Base-by-base conservation (phyloP, 768 basidiomycete species). In the Tephrocybe rancida region DNA sequence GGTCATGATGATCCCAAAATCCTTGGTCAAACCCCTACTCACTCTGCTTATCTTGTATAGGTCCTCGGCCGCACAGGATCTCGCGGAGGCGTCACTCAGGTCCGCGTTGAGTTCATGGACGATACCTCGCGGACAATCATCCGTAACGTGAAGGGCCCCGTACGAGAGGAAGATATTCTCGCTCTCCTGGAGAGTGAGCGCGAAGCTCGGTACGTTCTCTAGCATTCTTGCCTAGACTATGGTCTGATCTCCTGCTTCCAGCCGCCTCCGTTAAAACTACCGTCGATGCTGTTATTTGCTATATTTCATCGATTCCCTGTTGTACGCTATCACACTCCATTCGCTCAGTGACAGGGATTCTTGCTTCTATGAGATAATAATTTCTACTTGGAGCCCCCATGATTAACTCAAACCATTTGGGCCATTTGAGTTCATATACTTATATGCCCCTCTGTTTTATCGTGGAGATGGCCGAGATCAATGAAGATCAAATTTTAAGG, bases 61-160 rank as follows among this genome's bases (percentile, higher is more conserved):
- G 93, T 98, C 72, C 88, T 98, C 67, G 97, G 97, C 68, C 88
- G 97, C 67, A 99, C 97, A 70, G 96, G 96, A 58, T 98, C 95
- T 65, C 92, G 96, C 71, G 96, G 96, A 77, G 96, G 96, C 79
- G 95, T 98, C 67, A 98, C 95, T 57, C 95, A 98, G 81, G 95
- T 98, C 75, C 93, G 96, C 62, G 97, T 99, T 62, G 97, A 98
- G 71, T 97, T 99, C 80, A 88, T 98, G 90, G 96, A 98, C 72
- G 95, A 98, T 72, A 85, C 91, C 50, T 85, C 87, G 61, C 90
- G 96, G 65, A 89, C 92, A 61, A 97, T 99, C 74, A 96, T 98
- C 75, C 92, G 96, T 48, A 99, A 99, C 78, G 96, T 98, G 62
- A 98, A 98, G 76, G 97, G 97, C 0, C 96, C 97, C 56, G 95